phyloP scores from a whole-genome alignment of 2,329 filamentous ascomycete genomes.

The Arthrobotrys entomopaga region DNA sequence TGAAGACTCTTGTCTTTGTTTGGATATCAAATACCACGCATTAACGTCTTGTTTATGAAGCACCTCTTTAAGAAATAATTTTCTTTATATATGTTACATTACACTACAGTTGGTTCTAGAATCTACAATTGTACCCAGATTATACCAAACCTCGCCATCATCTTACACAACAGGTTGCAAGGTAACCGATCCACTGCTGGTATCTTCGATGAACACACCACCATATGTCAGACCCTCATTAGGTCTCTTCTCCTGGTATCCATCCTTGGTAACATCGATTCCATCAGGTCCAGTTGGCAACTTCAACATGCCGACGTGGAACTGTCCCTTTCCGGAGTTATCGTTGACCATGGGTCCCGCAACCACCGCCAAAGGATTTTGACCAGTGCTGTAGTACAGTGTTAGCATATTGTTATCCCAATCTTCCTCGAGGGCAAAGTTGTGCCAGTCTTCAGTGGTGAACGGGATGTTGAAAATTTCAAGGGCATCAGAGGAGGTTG shows the following conservation, averaged over 20 bases:
- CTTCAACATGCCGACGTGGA: conserved; percentile 72
- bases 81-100: conserved; percentile 14
- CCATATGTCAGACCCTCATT: conserved; percentile 68
- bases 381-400: conserved; percentile 69
- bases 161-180: conserved; percentile 61
- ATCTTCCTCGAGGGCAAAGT: conserved; percentile 71
- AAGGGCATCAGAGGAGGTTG: conserved; percentile 64
- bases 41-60: not conserved
- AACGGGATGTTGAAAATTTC: conserved; percentile 68
- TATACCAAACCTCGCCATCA: conserved; percentile 59
- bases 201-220: conserved; percentile 68
- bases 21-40: conserved; percentile 7
- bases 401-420: conserved; percentile 68
- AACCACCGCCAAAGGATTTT: conserved; percentile 64
- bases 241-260: conserved; percentile 66
- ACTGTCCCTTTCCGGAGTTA: conserved; percentile 70
- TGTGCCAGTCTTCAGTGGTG: conserved; percentile 68
- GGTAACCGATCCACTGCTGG: conserved; percentile 31
- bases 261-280: conserved; percentile 66
- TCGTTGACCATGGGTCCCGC: conserved; percentile 66
- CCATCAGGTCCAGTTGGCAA: conserved; percentile 66
- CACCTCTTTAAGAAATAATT: not conserved
- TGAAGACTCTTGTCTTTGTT: conserved; percentile 4
- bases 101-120: conserved; percentile 12
- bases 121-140: conserved; percentile 6